phyloP scores from a whole-genome alignment of 2,329 filamentous ascomycete species.

The Diaporthe vexans region DNA sequence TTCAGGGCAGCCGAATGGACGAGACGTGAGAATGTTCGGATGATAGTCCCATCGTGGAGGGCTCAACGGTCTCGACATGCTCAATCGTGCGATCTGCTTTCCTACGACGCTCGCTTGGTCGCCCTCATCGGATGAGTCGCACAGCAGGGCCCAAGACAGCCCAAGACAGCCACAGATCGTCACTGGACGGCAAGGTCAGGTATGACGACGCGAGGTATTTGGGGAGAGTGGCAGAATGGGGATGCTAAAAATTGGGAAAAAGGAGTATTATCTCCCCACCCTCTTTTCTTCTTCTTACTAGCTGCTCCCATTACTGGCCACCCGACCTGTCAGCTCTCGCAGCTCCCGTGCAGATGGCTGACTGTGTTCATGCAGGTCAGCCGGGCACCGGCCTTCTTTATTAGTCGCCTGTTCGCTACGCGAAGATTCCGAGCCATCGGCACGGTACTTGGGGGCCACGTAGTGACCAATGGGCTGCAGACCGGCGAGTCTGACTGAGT shows the following conservation, averaged over 20 bases:
- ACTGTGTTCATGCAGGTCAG: constrained; percentile 34
- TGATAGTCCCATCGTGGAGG: not conserved
- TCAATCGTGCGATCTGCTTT: not conserved
- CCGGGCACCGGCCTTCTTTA: constrained; percentile 20
- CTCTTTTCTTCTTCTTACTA: constrained; percentile 8
- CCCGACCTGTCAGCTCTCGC: constrained; percentile 22
- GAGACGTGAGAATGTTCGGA: constrained; percentile 5
- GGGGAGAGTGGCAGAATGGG: constrained; percentile 15
- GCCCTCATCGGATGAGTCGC: constrained; percentile 26
- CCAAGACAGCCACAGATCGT: constrained; percentile 2
- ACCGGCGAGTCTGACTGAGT: constrained; percentile 15
- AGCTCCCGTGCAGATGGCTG: constrained; percentile 29
- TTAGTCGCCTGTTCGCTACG: constrained; percentile 20
- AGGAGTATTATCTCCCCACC: constrained; percentile 14
- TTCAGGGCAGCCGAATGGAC: constrained; percentile 1
- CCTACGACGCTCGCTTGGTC: constrained; percentile 3
- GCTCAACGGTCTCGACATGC: constrained; percentile 23
- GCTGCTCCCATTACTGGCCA: constrained; percentile 2
- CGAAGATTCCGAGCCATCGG: constrained; percentile 30
- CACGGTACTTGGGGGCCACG: constrained; percentile 17
- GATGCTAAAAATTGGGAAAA: constrained; percentile 9
- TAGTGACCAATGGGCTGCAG: constrained; percentile 10
- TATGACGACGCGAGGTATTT: constrained; percentile 20
- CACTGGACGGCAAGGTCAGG: constrained; percentile 22
- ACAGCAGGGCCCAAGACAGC: constrained; percentile 11